Evolutionary conservation across 768 basidiomycete species (phyloP).

Genomic region (Hygrocybe punicea): DNA sequence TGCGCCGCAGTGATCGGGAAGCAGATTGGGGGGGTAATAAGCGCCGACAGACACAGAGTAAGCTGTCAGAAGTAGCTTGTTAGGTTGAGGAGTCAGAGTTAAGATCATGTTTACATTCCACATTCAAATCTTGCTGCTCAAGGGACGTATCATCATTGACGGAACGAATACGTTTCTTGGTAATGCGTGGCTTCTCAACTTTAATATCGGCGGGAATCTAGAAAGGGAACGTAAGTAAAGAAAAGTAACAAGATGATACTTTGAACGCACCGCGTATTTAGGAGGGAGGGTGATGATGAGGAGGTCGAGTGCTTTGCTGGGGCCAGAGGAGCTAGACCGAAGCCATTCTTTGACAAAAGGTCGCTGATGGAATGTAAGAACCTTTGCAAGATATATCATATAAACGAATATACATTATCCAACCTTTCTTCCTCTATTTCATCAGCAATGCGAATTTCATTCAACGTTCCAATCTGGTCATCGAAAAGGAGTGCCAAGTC

Average conservation of each 20-base stretch:
- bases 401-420: background rate
- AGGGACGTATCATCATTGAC: too few species aligned
- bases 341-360: constrained; percentile 1
- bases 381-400: background rate
- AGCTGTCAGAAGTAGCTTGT: too few species aligned
- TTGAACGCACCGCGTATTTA: background rate
- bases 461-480: constrained; percentile 11
- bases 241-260: too few species aligned
- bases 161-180: too few species aligned
- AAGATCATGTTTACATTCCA: too few species aligned
- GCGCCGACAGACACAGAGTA: background rate
- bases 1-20: constrained; percentile 8
- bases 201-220: too few species aligned
- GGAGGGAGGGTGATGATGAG: background rate
- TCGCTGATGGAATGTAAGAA: background rate
- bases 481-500: background rate
- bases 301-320: background rate
- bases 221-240: too few species aligned
- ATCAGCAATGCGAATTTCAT: constrained; percentile 2
- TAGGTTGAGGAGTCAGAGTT: too few species aligned
- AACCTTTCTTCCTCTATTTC: background rate
- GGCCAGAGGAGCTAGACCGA: background rate
- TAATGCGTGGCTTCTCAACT: too few species aligned
- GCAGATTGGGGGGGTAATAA: constrained; percentile 5
- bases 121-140: too few species aligned